Evolutionary conservation across 352 stramenopile genomes (phyloP).

Genomic region (Blastocystis sp.): DNA sequence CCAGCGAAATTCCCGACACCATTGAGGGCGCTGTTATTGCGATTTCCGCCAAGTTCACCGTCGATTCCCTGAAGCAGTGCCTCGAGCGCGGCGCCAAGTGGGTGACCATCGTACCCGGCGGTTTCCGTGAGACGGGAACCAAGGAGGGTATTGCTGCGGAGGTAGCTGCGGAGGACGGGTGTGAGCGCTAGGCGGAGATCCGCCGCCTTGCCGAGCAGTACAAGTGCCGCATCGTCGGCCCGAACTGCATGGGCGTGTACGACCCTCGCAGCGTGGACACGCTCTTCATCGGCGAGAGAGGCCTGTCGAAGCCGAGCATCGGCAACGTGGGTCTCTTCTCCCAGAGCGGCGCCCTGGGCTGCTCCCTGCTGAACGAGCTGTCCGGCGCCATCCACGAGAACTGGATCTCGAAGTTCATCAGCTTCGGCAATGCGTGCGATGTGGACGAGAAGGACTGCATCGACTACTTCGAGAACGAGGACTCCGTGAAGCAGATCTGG

Average conservation of each 20-base stretch:
- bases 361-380: slow-evolving; percentile 43
- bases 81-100: slow-evolving; percentile 61
- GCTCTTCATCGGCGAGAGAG: slow-evolving; percentile 49
- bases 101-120: slow-evolving; percentile 54
- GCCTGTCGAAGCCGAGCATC: slow-evolving; percentile 41
- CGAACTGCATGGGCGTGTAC: slow-evolving; percentile 68
- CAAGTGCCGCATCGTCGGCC: slow-evolving; percentile 52
- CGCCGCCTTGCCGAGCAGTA: slow-evolving; percentile 49
- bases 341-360: slow-evolving; percentile 44
- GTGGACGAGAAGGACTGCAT: slow-evolving; percentile 69
- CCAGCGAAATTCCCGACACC: slow-evolving; percentile 51
- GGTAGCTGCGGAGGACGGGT: neutral
- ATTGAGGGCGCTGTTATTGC: slow-evolving; percentile 52
- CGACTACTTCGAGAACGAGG: slow-evolving; percentile 54
- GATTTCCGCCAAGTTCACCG: slow-evolving; percentile 66
- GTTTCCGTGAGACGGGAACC: slow-evolving; percentile 63
- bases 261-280: slow-evolving; percentile 63
- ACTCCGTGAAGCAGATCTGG: slow-evolving; percentile 58
- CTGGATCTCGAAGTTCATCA: slow-evolving; percentile 66
- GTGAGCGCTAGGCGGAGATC: slow-evolving; percentile 35
- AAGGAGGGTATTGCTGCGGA: slow-evolving; percentile 55
- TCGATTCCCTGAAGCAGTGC: slow-evolving; percentile 61
- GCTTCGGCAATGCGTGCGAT: slow-evolving; percentile 60
- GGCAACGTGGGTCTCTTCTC: slow-evolving; percentile 57
- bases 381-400: slow-evolving; percentile 37